Conservation (phyloP, 345 rosid species). For the Syzygium jambos region DNA sequence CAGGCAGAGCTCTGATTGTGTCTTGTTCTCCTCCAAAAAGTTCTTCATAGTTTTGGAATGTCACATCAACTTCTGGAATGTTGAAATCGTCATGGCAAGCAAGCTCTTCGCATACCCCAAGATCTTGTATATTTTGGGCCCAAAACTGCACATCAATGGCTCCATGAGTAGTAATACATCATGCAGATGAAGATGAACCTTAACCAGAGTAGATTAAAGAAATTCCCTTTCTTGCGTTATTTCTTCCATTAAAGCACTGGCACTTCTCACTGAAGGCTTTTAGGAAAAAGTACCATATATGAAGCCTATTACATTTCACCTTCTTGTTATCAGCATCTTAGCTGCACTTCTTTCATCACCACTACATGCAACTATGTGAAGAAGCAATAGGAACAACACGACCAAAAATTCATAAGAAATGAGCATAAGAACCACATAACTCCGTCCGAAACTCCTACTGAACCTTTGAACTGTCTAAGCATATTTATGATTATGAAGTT, state of each 20-base stretch:
- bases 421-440: not conserved
- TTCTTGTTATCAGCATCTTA: not conserved
- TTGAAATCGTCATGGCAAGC: constrained; percentile 40
- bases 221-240: not conserved
- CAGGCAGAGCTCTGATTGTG: constrained; percentile 17
- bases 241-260: not conserved
- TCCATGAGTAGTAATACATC: not conserved
- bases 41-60: constrained; percentile 71
- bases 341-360: not conserved
- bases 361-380: not conserved
- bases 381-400: not conserved
- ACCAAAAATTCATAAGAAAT: not conserved
- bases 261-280: not conserved
- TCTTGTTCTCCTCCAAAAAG: constrained; percentile 60
- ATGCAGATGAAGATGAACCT: not conserved
- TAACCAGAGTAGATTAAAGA: not conserved
- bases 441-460: not conserved
- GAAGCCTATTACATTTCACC: not conserved
- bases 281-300: not conserved
- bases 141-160: constrained; percentile 39
- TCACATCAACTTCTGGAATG: constrained; percentile 74
- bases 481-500: not conserved
- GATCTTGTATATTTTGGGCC: constrained; percentile 81
- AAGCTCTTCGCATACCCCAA: constrained; percentile 74
- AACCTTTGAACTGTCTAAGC: not conserved